Evolutionary conservation across 768 basidiomycete genomes (phyloP), one percentile per base, ranked within the genome.

Genomic region (Lactarius sp.): DNA sequence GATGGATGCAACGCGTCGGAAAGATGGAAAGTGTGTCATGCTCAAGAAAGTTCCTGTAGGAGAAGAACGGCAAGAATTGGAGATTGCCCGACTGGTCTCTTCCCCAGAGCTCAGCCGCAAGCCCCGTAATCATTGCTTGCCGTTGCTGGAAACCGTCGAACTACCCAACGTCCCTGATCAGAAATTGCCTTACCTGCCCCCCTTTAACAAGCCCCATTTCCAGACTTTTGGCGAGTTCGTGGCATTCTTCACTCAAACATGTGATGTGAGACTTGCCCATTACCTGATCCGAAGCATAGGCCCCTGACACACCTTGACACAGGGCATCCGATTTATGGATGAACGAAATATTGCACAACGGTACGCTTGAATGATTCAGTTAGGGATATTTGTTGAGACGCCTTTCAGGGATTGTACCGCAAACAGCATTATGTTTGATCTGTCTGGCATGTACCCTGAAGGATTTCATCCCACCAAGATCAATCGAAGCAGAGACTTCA

Each of bases 361-460:
- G 72, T 73, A 74, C 36, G 70, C 75, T 74, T 39, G 27, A 6
- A 2, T 4, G 16, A 39, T 12, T 33, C 36, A 47, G n/a, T 61
- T 34, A 20, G 14, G 18, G 22, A 20, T 5, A 4, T 1, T 34
- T 8, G 6, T 10, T 13, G 22, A 36, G 6, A 36, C 56, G 8
- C n/a, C 36, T 33, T n/a, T 8, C 44, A 65, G 65, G 31, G 61
- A 66, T 22, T 66, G 61, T 31, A 63, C 65, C 5, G 60, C 51
- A 1, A 42, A 66, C 16, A 66, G 67, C 31, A 69, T 70, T 51
- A 73, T 74, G 72, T 46, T 75, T 20, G 73, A 76, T 55, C 67
- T 72, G 0, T 64, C 36, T 1, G 4, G 20, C 0, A 56, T 77
- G 14, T 77, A 70, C 18, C 70, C 68, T 0, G 42, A 74, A 0